These are phyloP conservation scores for Cyclocybe aegerita DNA, from an alignment of 768 basidiomycete species.

Conservation along the genomic window DNA sequence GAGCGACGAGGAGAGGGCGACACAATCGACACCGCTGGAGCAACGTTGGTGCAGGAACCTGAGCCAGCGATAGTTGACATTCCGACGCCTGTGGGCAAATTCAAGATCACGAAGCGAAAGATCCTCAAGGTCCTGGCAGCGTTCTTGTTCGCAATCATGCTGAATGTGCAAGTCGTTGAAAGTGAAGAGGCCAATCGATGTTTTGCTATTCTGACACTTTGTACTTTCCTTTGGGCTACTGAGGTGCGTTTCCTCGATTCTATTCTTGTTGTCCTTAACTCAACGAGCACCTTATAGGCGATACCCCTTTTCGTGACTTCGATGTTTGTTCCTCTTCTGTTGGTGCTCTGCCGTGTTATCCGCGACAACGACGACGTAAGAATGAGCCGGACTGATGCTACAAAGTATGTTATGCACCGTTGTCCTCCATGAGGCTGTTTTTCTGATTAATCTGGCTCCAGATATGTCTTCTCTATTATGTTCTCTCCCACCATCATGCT, in stretches of 20 bases:
- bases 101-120: constrained; percentile 65
- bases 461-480: constrained; percentile 92
- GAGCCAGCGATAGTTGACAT: constrained; percentile 51
- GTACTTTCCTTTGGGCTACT: constrained; percentile 94
- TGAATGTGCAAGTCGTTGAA: constrained; percentile 61
- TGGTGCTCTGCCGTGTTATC: constrained; percentile 84
- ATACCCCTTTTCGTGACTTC: constrained; percentile 98
- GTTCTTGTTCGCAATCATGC: constrained; percentile 53
- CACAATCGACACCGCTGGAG: constrained; percentile 37
- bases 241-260: constrained; percentile 57
- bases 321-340: constrained; percentile 80
- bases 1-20: constrained; percentile 67
- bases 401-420: constrained; percentile 57
- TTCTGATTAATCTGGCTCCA: constrained; percentile 26
- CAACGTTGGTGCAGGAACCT: constrained; percentile 42
- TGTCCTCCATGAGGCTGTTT: constrained; percentile 1
- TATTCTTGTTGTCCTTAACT: background rate
- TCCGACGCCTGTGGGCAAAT: constrained; percentile 61
- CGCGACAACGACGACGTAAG: constrained; percentile 55
- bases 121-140: constrained; percentile 59
- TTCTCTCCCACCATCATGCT: constrained; percentile 99
- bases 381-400: constrained; percentile 66
- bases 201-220: constrained; percentile 85
- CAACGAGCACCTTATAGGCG: constrained; percentile 51
- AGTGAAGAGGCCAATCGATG: constrained; percentile 80